These are phyloP conservation scores for Monilinia polystroma DNA, from an alignment of 2,329 filamentous ascomycete species.

Conservation along the genomic window DNA sequence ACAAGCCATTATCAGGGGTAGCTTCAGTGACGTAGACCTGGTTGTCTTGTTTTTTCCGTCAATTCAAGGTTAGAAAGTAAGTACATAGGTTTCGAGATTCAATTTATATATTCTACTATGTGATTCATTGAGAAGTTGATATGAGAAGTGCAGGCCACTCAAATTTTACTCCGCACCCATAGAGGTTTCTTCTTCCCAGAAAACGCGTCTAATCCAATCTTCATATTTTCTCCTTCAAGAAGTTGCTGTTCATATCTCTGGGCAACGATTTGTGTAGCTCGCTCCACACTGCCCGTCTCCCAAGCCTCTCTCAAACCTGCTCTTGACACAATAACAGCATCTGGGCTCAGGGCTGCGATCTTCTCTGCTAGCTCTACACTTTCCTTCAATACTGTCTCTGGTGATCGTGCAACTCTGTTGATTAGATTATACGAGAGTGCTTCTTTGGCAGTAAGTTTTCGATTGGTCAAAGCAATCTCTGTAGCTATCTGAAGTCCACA, in stretches of 20 bases:
- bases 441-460: conserved; percentile 58
- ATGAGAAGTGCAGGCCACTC: not conserved
- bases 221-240: conserved; percentile 67
- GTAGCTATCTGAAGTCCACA: conserved; percentile 66
- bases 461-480: conserved; percentile 68
- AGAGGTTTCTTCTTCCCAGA: conserved; percentile 68
- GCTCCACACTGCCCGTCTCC: conserved; percentile 60
- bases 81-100: not conserved
- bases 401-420: conserved; percentile 57
- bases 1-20: too few relatives aligned
- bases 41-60: too few relatives aligned
- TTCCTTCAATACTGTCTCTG: conserved; percentile 49
- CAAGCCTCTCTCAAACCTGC: conserved; percentile 70
- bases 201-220: conserved; percentile 72
- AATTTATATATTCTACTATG: not conserved
- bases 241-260: conserved; percentile 55
- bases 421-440: conserved; percentile 65
- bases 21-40: too few relatives aligned
- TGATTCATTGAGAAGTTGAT: not conserved
- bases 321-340: conserved; percentile 69
- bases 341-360: conserved; percentile 67
- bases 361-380: conserved; percentile 60
- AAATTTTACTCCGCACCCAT: conserved; percentile 66
- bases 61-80: too few relatives aligned
- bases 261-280: conserved; percentile 57